These are phyloP conservation scores for Aurifilum marmelostoma DNA, from an alignment of 2,329 filamentous ascomycete species.

Conservation along the genomic window DNA sequence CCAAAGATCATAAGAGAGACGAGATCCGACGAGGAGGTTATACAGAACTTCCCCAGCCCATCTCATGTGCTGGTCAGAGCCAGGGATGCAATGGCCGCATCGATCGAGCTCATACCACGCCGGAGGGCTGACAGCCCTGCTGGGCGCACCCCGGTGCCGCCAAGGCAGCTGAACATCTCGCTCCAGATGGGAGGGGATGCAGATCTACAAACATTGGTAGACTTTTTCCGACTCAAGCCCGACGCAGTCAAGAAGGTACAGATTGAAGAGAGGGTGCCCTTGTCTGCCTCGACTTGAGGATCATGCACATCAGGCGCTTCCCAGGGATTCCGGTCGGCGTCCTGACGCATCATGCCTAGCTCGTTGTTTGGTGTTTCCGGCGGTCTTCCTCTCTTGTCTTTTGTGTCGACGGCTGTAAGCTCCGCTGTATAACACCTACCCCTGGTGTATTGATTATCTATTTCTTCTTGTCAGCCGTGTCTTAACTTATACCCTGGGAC, in stretches of 20 bases:
- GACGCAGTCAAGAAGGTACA: constrained; percentile 59
- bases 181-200: constrained; percentile 54
- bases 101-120: constrained; percentile 58
- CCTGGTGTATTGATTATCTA: background rate
- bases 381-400: background rate
- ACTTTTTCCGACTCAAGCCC: constrained; percentile 63
- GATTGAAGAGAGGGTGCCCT: constrained; percentile 50
- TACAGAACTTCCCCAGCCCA: constrained; percentile 56
- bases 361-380: background rate
- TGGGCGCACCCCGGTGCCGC: constrained; percentile 32
- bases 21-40: constrained; percentile 49
- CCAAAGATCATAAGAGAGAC: constrained; percentile 56
- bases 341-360: background rate
- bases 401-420: background rate
- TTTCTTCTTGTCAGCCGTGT: background rate
- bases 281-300: background rate
- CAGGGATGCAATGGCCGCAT: constrained; percentile 54
- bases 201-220: constrained; percentile 57
- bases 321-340: background rate
- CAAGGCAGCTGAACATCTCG: constrained; percentile 50
- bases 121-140: constrained; percentile 42
- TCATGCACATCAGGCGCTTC: background rate
- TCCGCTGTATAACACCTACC: background rate
- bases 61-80: constrained; percentile 60
- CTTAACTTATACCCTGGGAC: background rate